A percentile compares a stretch with the other conserved stretches of the same genome.
phyloP scores from a whole-genome alignment of 2,329 filamentous ascomycete species.

The Fusarium decemcellulare region DNA sequence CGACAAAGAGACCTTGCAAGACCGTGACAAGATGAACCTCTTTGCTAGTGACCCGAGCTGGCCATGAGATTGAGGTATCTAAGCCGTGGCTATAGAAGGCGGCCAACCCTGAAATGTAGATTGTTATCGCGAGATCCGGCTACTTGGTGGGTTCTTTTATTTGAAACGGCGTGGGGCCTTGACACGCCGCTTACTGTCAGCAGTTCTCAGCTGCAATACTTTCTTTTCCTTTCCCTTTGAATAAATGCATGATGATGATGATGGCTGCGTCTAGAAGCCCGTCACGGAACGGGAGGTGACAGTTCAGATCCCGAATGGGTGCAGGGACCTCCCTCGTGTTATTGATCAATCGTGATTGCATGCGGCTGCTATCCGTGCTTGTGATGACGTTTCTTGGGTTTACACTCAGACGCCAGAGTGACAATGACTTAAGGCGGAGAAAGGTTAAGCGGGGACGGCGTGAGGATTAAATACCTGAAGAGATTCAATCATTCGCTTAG shows the following conservation, averaged over 20 bases:
- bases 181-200: neutral
- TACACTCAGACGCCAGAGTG: too few species aligned
- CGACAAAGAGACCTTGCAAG: slow-evolving; percentile 3
- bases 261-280: slow-evolving; percentile 1
- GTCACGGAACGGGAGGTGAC: neutral
- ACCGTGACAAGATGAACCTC: neutral
- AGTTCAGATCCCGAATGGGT: neutral
- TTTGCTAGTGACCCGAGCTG: slow-evolving; percentile 3
- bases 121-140: neutral
- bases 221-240: neutral
- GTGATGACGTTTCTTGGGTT: neutral
- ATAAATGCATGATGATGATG: slow-evolving; percentile 3
- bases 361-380: neutral
- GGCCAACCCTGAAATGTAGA: neutral
- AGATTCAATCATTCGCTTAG: too few species aligned
- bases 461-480: too few species aligned
- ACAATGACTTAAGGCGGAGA: too few species aligned
- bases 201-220: neutral
- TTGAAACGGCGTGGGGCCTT: slow-evolving; percentile 4
- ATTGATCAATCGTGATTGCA: neutral
- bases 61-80: neutral
- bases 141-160: neutral
- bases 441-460: too few species aligned
- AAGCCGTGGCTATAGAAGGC: neutral
- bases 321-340: neutral